Base-by-base conservation (phyloP, 78 protist genomes). In the Dictyostelium citrinum region DNA sequence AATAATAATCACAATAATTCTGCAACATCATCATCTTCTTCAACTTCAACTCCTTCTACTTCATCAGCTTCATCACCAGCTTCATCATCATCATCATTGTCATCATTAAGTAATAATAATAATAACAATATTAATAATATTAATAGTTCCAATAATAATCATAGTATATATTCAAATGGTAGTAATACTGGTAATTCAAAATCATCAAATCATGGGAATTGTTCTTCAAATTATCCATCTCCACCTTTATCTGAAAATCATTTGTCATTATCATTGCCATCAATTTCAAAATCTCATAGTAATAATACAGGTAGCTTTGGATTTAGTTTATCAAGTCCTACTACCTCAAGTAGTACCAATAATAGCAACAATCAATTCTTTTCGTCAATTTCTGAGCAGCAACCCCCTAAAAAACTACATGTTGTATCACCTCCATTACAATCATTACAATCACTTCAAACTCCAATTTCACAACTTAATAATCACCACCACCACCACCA, bases 271-370 rank as follows among this genome's bases (percentile, higher is more conserved):
- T 70, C 77, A 9, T 33, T 70, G 4, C 77, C 77, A 31, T 70
- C 77, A 64, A 27, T 64, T 14, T 70, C 77, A 12, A 70, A 27
- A 14, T 16, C 77, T 29, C 37, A 70, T 70, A 70, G 43, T 70
- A 70, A 70, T 31, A 70, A 17, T 9, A 29, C 7, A 17, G 17
- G 35, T 64, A 27, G n/a, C 14, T 70, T 64, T 64, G 72, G 72
- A 27, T 64, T 64, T 64, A 64, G 72, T 64, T 64, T 64, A 64
- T 64, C 72, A 64, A 64, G 72, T 64, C 72, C 72, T 20, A 27
- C 72, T 5, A 64, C 39, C 4, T 12, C 33, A 3, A 33, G 77
- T 33, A 29, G 7, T 29, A 67, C 29, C 22, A 67, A 67, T 67
- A 67, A 67, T 9, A 61, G 27, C 35, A 67, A 17, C 16, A 16